Base-by-base conservation (phyloP, 2,329 filamentous ascomycete genomes). In the Pseudogymnoascus sp. region DNA sequence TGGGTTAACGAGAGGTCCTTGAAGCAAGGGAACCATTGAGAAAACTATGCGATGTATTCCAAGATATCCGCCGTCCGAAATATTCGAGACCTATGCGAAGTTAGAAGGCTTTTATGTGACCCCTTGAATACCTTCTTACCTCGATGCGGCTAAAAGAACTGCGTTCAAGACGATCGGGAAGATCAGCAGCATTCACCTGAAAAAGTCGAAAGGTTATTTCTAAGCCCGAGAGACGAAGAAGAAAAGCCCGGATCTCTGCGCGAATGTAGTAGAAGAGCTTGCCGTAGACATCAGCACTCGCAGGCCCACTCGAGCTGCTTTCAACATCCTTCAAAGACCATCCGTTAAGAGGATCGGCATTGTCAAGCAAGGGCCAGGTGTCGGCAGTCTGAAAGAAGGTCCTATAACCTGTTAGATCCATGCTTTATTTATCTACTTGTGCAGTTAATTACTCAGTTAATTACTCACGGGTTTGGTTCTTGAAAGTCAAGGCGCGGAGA, bases 381-480 rank as follows among this genome's bases (percentile, higher is more conserved):
- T 62, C 37, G 0, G 24, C 46, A 5, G 59, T 62, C 22, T 72
- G 69, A 62, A 74, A 78, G 8, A 78, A 69, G 0, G 75, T 77
- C 4, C 76, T 78, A 11, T 5, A 5, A 2, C 16, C 16, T 10
- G 24, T 63, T 59, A 66, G 59, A 38, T 28, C 43, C 4, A 7
- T 28, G 4, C 14, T 28, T 5, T 16, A 28, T 16, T 37, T 60
- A 14, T 2, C 1, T 11, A 33, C 2, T 19, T 19, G 19, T 19
- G 19, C 19, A 19, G 19, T 60, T 31, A 61, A 24, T n/a, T 10
- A 6, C 41, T 19, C 19, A 19, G 33, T 46, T 38, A 40, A 22
- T 24, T 41, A 72, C 75, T 68, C 65, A 78, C 76, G 76, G 76
- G 67, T 80, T 79, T 1, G 77, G 77, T 1, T 64, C 69, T 4